Conservation (phyloP, 2,329 filamentous ascomycete species). For the Aspergillus candidus region DNA sequence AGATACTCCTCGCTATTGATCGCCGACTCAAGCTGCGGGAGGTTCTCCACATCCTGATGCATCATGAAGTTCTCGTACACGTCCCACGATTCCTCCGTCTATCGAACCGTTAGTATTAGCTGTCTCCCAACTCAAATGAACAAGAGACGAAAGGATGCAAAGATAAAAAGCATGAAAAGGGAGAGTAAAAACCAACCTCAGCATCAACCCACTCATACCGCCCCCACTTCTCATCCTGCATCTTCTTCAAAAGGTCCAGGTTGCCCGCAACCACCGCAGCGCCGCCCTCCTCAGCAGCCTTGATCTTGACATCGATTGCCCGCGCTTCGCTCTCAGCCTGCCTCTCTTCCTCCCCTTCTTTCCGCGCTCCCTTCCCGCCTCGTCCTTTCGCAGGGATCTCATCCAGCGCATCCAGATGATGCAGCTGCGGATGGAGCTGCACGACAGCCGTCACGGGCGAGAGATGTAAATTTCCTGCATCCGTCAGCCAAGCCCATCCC, state of each 20-base stretch:
- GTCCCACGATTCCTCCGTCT: constrained; percentile 64
- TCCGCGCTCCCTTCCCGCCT: constrained; percentile 28
- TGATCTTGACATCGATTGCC: constrained; percentile 81
- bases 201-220: constrained; percentile 75
- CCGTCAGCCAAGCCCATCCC: constrained; percentile 8
- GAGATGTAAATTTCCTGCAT: constrained; percentile 72
- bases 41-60: constrained; percentile 38
- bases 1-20: constrained; percentile 56
- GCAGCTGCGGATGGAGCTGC: constrained; percentile 83
- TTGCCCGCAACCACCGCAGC: constrained; percentile 61
- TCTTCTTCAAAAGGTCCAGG: constrained; percentile 66
- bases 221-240: constrained; percentile 79
- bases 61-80: constrained; percentile 70
- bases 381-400: constrained; percentile 50
- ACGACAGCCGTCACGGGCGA: constrained; percentile 77
- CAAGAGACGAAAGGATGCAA: background rate
- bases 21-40: constrained; percentile 47
- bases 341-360: constrained; percentile 41
- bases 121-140: background rate
- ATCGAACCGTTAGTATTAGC: constrained; percentile 13
- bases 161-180: background rate
- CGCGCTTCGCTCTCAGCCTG: constrained; percentile 53
- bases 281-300: constrained; percentile 64
- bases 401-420: constrained; percentile 79
- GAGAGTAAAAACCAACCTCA: constrained; percentile 41